Evolutionary conservation across 2,329 filamentous ascomycete species (phyloP).

Genomic region (Fusarium scirpi): DNA sequence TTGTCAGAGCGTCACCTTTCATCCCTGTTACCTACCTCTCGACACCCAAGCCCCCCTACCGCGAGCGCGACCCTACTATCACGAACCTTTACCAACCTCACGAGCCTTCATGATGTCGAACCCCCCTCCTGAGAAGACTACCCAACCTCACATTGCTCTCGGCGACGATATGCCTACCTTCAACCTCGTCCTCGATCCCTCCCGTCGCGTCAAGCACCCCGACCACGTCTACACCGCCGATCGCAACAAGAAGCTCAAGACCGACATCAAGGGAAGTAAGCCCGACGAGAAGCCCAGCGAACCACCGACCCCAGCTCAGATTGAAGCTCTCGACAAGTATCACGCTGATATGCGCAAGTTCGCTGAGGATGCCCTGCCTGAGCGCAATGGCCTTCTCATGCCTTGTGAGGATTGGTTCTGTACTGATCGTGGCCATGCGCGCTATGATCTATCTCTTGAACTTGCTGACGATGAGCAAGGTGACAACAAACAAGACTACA

Average conservation of each 20-base stretch:
- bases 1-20: neutral
- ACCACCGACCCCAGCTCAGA: neutral
- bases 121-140: neutral
- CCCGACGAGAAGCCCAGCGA: neutral
- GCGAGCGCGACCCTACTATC: neutral
- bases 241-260: neutral
- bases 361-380: neutral
- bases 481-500: neutral
- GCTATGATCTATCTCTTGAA: neutral
- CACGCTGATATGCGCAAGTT: slow-evolving; percentile 1
- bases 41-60: neutral
- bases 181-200: neutral
- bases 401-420: neutral
- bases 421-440: neutral
- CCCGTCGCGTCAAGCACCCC: neutral
- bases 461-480: neutral
- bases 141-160: neutral
- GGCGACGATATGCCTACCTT: neutral
- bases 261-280: too few relatives aligned
- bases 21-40: too few relatives aligned
- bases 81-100: neutral
- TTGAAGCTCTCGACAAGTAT: neutral
- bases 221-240: neutral
- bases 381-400: neutral
- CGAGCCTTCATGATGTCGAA: neutral